Base-by-base conservation (phyloP, 2,329 filamentous ascomycete species). In the Fusarium sacchari region DNA sequence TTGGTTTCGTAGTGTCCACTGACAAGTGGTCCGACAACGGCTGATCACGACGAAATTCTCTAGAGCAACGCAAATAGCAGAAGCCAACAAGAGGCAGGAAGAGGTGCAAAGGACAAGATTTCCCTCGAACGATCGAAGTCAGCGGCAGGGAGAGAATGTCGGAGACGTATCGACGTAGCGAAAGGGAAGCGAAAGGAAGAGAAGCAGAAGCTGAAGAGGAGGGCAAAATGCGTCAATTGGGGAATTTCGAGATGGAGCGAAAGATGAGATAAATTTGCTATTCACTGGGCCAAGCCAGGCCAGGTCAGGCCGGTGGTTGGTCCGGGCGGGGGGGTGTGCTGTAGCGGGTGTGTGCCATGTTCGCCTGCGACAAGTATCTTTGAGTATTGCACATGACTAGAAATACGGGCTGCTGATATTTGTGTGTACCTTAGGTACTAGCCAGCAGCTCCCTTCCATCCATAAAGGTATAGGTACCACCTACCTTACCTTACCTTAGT, bases 181-280 rank as follows among this genome's bases (percentile, higher is more conserved):
- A 67, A 62, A 46, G 52, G 46, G 60, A 63, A 49, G 57, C 40
- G 37, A 57, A 70, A 65, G 39, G 61, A 72, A 64, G 50, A 37
- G 58, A 68, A 62, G 53, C 52, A 47, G 56, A 68, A 56, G 63
- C 58, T 62, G 47, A 65, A 63, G 67, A 65, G 64, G 64, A 69
- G 67, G 69, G 57, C 57, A 62, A 78, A 72, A 75, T 77, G 75
- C 73, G 76, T 78, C 74, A 78, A 78, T 78, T 78, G 76, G 70
- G 65, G 71, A 72, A 75, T 69, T 74, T 74, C 75, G 61, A 74
- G 68, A 72, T 70, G 64, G 74, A 74, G 68, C 65, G 71, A 76
- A 76, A 78, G 76, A 76, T 75, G 73, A 77, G 69, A 78, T 78
- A 78, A 78, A 75, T 78, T 78, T 77, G 76, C 74, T 77, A 77